These are phyloP conservation scores for Ophioceras dolichostomum DNA, from an alignment of 2,329 filamentous ascomycete genomes.

Conservation along the genomic window DNA sequence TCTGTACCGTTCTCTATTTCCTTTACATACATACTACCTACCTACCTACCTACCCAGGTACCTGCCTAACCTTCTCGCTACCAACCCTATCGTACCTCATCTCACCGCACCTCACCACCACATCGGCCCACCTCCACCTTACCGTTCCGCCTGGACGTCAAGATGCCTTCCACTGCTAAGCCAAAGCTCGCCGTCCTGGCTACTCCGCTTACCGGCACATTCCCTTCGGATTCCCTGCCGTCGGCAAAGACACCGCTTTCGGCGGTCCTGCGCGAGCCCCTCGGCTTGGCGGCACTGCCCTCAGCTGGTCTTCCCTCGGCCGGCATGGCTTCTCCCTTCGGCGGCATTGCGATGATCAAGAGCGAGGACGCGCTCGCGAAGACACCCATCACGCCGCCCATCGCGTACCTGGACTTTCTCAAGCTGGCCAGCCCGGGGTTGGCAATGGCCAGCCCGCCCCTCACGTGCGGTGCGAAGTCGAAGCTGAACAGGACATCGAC, in stretches of 20 bases:
- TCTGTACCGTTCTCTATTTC: constrained; percentile 6
- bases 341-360: constrained; percentile 49
- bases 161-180: constrained; percentile 35
- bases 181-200: constrained; percentile 42
- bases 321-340: constrained; percentile 23
- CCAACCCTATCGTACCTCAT: constrained; percentile 3
- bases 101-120: constrained; percentile 7
- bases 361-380: constrained; percentile 50
- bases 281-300: constrained; percentile 27
- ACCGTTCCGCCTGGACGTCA: no score
- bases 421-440: constrained; percentile 41
- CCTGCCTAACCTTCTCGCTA: constrained; percentile 1
- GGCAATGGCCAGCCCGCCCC: constrained; percentile 10
- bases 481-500: constrained; percentile 14
- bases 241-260: constrained; percentile 52
- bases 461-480: constrained; percentile 13
- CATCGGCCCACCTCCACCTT: constrained; percentile 7
- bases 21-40: constrained; percentile 2
- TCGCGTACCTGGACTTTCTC: constrained; percentile 86
- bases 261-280: constrained; percentile 23
- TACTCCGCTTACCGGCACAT: constrained; percentile 50
- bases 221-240: constrained; percentile 27
- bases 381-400: constrained; percentile 84
- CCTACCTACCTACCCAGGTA: constrained; percentile 5
- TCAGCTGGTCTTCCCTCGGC: constrained; percentile 27